Evolutionary conservation across 2,329 filamentous ascomycete genomes (phyloP), one percentile per base, ranked within the genome.

Genomic region (Didymella sp.): DNA sequence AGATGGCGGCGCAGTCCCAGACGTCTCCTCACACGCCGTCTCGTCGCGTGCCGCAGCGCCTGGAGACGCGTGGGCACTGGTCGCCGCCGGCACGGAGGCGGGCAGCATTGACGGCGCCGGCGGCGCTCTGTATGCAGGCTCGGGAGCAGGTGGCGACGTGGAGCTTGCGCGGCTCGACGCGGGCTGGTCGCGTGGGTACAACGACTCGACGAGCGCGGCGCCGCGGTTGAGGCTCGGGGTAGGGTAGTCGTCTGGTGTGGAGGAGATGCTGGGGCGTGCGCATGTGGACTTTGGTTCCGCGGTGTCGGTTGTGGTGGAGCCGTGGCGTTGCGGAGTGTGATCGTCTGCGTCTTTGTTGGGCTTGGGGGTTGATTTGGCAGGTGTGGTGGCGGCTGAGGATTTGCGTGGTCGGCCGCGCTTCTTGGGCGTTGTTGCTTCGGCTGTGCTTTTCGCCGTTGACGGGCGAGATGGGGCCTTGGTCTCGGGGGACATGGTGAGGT

Each of bases 351-450:
- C 24, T 25, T 42, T 24, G 30, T 6, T n/a, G 19, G 30, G 8
- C 49, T 57, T 30, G 33, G 50, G 12, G n/a, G 28, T 15, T 1
- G 37, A 19, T 12, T 47, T 42, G n/a, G 31, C 44, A n/a, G 45
- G 45, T 3, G 55, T 53, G 7, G 45, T 41, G 47, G 12, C 47
- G 31, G 48, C 27, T n/a, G 59, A 57, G 4, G 56, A 62, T n/a
- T 59, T 59, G 6, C 57, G 50, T 17, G 61, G 57, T 9, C 59
- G 59, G 5, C 58, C 63, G 31, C 58, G 59, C 37, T 66, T 66
- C 54, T 61, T 64, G 15, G 57, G 55, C 6, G 50, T 35, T 17
- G 17, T 42, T 41, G 33, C 31, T 13, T 21, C 30, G 13, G 46
- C 27, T 17, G 40, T 17, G 35, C 43, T 44, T 17, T 40, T 48